Evolutionary conservation across 495 filamentous ascomycete species (phyloP).

Genomic region (Sordaria brevicollis): DNA sequence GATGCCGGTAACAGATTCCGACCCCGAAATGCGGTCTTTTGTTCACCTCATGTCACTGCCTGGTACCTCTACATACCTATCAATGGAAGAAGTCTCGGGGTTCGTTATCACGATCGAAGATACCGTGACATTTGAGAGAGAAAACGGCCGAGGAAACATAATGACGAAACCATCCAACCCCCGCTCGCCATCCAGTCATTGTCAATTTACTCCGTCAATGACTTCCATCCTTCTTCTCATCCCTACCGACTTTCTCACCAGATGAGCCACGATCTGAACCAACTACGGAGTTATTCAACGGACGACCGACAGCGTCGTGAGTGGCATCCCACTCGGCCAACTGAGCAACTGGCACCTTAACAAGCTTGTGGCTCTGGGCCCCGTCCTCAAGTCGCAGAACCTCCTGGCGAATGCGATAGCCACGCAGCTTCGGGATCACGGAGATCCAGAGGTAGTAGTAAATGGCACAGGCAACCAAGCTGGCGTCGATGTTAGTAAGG

Average conservation of each 20-base stretch:
- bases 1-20: no score
- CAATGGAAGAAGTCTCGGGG: no score
- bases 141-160: no score
- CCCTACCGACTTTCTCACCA: neutral
- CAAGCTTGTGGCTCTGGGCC: slow-evolving; percentile 39
- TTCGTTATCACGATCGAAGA: no score
- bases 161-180: no score
- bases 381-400: slow-evolving; percentile 38
- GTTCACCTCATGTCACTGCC: no score
- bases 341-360: slow-evolving; percentile 42
- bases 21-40: no score
- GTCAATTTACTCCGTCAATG: no score
- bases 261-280: neutral
- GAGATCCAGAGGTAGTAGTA: slow-evolving; percentile 51
- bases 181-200: no score
- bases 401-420: slow-evolving; percentile 46
- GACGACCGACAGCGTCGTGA: slow-evolving; percentile 43
- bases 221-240: neutral
- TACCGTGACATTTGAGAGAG: no score
- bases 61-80: no score
- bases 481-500: slow-evolving; percentile 8
- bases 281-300: neutral
- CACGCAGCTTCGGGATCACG: slow-evolving; percentile 36
- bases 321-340: slow-evolving; percentile 43
- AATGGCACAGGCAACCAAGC: slow-evolving; percentile 37